Evolutionary conservation across 2,329 filamentous ascomycete species (phyloP).

Genomic region (Lasiodiplodia sp.): DNA sequence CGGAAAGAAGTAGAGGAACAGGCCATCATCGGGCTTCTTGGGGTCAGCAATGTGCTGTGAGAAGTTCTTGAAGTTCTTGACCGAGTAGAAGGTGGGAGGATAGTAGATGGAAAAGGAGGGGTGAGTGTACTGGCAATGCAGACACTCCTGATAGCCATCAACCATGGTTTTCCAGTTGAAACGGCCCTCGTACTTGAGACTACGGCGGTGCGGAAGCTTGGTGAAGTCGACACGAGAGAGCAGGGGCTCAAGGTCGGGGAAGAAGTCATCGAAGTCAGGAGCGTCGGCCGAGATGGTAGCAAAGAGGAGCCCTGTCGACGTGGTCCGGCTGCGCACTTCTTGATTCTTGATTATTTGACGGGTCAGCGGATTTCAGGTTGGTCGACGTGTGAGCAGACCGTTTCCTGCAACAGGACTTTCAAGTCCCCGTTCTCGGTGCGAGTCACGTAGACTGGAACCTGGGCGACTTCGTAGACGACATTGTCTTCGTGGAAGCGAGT

Average conservation of each 20-base stretch:
- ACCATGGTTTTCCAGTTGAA: constrained; percentile 70
- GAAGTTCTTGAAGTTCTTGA: constrained; percentile 63
- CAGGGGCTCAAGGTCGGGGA: constrained; percentile 58
- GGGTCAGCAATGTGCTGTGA: constrained; percentile 64
- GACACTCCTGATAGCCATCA: constrained; percentile 65
- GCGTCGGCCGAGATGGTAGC: constrained; percentile 57
- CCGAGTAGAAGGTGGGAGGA: constrained; percentile 62
- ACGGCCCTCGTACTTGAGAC: constrained; percentile 62
- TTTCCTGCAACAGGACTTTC: constrained; percentile 47
- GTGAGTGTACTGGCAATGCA: constrained; percentile 66
- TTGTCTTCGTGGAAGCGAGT: constrained; percentile 53
- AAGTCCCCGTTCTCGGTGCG: constrained; percentile 32
- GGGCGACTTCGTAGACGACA: constrained; percentile 60
- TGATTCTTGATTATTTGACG: not conserved
- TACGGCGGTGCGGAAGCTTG: constrained; percentile 58
- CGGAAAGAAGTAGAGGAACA: constrained; percentile 66
- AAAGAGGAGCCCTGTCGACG: constrained; percentile 62
- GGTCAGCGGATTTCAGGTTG: constrained; percentile 29
- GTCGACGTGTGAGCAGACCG: constrained; percentile 36
- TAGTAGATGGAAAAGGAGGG: constrained; percentile 63
- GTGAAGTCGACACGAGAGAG: constrained; percentile 62
- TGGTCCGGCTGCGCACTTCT: constrained; percentile 50
- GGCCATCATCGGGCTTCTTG: constrained; percentile 59
- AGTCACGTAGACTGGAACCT: constrained; percentile 46
- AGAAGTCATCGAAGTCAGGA: constrained; percentile 61